A percentile compares a stretch with the other conserved stretches of the same genome.
These are phyloP conservation scores for Exserohilum rostratum DNA, from an alignment of 2,329 filamentous ascomycete species.

Conservation along the genomic window DNA sequence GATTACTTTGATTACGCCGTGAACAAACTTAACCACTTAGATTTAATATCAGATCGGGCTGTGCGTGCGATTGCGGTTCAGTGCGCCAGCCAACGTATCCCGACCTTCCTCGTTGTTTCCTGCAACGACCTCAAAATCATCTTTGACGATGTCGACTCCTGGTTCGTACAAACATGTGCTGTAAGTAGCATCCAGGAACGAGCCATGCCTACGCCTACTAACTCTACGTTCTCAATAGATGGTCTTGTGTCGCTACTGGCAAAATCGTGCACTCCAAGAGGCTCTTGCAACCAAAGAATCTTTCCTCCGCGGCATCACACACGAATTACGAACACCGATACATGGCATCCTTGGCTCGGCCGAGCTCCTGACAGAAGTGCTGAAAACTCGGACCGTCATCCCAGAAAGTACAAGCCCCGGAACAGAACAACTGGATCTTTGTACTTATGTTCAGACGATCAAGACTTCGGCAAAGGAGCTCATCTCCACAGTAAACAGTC, in stretches of 20 bases:
- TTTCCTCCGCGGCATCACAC: conserved; percentile 55
- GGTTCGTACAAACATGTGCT: conserved; percentile 54
- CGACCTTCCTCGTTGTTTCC: conserved; percentile 48
- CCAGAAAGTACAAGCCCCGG: conserved; percentile 17
- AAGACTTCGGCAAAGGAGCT: conserved; percentile 51
- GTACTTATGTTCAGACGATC: conserved; percentile 46
- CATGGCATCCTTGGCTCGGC: conserved; percentile 54
- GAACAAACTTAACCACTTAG: conserved; percentile 42
- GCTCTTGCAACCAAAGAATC: conserved; percentile 53
- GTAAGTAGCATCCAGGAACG: not conserved
- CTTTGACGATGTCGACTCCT: conserved; percentile 56
- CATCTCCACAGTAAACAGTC: conserved; percentile 54
- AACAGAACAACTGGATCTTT: conserved; percentile 26
- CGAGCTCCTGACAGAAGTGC: conserved; percentile 53
- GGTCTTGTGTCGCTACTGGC: conserved; percentile 49
- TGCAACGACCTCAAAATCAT: conserved; percentile 52
- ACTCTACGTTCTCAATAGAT: not conserved
- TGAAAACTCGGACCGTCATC: conserved; percentile 34
- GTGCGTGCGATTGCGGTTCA: conserved; percentile 50
- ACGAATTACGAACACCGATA: conserved; percentile 57
- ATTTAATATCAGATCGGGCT: conserved; percentile 31
- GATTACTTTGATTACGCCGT: conserved; percentile 51
- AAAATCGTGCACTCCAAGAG: conserved; percentile 49
- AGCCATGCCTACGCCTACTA: not conserved
- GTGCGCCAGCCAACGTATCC: conserved; percentile 42